A percentile compares a stretch with the other conserved stretches of the same genome.
phyloP scores from a whole-genome alignment of 1,284 basidiomycete genomes.

The Fomitiporia mediterranea region DNA sequence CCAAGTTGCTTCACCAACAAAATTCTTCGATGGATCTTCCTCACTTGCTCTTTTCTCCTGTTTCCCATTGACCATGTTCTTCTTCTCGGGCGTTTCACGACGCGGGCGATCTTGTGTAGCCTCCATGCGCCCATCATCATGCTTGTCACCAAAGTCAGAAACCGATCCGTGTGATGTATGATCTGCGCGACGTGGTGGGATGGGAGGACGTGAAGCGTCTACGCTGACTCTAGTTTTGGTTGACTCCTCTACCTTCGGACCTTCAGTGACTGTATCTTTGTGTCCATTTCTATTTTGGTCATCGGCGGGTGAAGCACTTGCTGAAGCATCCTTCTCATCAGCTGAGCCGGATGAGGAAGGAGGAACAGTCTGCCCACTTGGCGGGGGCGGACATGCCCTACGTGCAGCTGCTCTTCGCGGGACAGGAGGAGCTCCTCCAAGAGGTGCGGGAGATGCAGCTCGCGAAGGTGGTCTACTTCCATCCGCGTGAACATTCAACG shows the following conservation, averaged over 20 bases:
- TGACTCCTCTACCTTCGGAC: not conserved
- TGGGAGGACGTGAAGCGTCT: not conserved
- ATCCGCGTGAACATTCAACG: slow-evolving; percentile 7
- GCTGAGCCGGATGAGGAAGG: slow-evolving; percentile 24
- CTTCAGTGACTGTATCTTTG: not conserved
- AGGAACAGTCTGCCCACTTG: slow-evolving; percentile 15
- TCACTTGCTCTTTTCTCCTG: too few species aligned
- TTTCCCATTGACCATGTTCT: not conserved
- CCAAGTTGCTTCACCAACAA: slow-evolving; percentile 70
- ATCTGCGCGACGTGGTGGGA: not conserved
- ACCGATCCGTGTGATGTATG: not conserved
- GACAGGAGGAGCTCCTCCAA: slow-evolving; percentile 43
- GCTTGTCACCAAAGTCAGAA: not conserved
- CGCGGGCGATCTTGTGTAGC: not conserved
- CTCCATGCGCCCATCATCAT: slow-evolving; percentile 4
- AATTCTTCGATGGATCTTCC: slow-evolving; percentile 29
- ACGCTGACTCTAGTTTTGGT: not conserved
- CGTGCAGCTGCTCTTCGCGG: slow-evolving; percentile 50
- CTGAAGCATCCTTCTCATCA: slow-evolving; percentile 10
- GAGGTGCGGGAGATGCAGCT: slow-evolving; percentile 29
- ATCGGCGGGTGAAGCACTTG: not conserved
- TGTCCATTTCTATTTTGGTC: not conserved
- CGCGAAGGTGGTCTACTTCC: slow-evolving; percentile 23
- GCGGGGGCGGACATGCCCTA: slow-evolving; percentile 29
- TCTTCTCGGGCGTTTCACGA: not conserved